A percentile compares a stretch with the other conserved stretches of the same genome.
Conservation (phyloP, 805 yeast species). For the Metschnikowia noctiluminum region DNA sequence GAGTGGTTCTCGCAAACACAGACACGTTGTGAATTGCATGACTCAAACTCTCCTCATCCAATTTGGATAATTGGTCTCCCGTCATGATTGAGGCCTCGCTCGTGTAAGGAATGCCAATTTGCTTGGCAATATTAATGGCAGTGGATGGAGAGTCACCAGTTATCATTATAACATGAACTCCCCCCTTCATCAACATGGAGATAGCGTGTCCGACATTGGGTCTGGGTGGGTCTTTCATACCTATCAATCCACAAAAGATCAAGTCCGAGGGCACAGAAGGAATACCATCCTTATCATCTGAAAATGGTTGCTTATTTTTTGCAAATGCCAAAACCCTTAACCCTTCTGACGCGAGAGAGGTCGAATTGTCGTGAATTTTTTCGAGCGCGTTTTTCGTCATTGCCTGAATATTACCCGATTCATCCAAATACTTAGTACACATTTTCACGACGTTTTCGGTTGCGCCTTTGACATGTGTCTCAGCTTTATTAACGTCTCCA, state of each 20-base stretch:
- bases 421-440: constrained; percentile 58
- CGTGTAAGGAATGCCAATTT: constrained; percentile 81
- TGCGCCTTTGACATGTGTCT: constrained; percentile 86
- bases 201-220: constrained; percentile 77
- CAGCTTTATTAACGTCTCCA: constrained; percentile 55
- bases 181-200: constrained; percentile 76
- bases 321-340: constrained; percentile 84
- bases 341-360: constrained; percentile 73
- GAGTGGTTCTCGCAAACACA: constrained; percentile 92
- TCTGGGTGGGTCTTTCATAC: constrained; percentile 98
- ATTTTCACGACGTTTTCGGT: constrained; percentile 64
- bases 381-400: constrained; percentile 49
- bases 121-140: constrained; percentile 78
- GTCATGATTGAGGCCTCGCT: constrained; percentile 69
- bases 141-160: constrained; percentile 93
- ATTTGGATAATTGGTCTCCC: constrained; percentile 76
- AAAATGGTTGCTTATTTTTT: constrained; percentile 38
- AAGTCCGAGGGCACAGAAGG: constrained; percentile 51
- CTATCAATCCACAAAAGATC: constrained; percentile 80
- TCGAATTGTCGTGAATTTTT: constrained; percentile 55
- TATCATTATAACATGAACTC: constrained; percentile 97
- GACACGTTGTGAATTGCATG: constrained; percentile 77
- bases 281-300: constrained; percentile 27
- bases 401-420: constrained; percentile 57
- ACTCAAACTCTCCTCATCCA: constrained; percentile 70